Conservation (phyloP, 352 stramenopile genomes). For the Phytophthora pseudosyringae region DNA sequence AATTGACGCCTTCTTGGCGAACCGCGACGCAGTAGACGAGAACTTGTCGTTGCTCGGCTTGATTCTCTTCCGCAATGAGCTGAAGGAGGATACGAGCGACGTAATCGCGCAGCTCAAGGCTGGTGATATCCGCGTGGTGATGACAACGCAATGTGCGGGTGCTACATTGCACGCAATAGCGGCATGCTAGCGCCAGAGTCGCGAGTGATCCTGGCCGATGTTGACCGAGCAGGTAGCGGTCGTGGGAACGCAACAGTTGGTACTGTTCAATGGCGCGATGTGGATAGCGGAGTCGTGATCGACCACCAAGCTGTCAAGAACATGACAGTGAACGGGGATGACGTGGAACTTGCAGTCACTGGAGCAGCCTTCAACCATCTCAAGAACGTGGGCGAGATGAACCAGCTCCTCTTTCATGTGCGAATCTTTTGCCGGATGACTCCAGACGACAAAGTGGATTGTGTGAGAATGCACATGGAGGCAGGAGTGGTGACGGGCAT, state of each 20-base stretch:
- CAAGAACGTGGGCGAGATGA: constrained; percentile 56
- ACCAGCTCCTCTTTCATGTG: constrained; percentile 64
- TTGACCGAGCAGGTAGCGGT: constrained; percentile 18
- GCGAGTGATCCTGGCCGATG: constrained; percentile 48
- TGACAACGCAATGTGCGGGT: constrained; percentile 73
- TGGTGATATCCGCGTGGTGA: constrained; percentile 70
- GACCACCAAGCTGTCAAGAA: constrained; percentile 37
- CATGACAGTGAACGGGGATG: constrained; percentile 10
- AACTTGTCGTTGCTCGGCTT: constrained; percentile 74
- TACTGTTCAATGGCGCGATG: constrained; percentile 46
- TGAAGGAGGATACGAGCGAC: constrained; percentile 69
- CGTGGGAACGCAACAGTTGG: constrained; percentile 18
- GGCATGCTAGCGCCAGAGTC: constrained; percentile 43
- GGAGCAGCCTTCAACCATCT: constrained; percentile 76
- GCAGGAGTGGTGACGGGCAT: constrained; percentile 75
- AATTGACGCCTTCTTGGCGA: constrained; percentile 47
- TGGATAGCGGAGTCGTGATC: constrained; percentile 35
- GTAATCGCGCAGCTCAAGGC: constrained; percentile 70
- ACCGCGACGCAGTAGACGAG: constrained; percentile 78
- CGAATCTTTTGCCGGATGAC: constrained; percentile 87
- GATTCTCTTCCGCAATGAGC: constrained; percentile 84
- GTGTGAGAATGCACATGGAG: constrained; percentile 69
- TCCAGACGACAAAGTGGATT: constrained; percentile 70
- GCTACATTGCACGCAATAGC: constrained; percentile 53
- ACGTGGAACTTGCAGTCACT: constrained; percentile 73